Evolutionary conservation across 225 moss, liverwort and hornwort genomes (phyloP).

Genomic region (Ulota crispa): DNA sequence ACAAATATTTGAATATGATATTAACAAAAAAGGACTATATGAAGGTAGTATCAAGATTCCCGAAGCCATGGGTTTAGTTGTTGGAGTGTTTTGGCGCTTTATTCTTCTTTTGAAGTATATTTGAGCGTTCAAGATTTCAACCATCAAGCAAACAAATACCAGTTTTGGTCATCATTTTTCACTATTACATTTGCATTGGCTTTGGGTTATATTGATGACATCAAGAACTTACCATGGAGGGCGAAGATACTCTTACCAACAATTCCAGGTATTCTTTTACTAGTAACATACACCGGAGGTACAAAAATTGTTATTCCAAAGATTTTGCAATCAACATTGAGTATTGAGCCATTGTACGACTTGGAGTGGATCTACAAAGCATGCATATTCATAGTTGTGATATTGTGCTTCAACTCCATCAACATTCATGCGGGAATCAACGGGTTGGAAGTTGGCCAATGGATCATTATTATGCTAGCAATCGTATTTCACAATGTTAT

Average conservation of each 20-base stretch:
- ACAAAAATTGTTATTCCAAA: not conserved
- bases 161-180: not conserved
- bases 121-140: not conserved
- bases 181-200: not conserved
- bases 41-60: not conserved
- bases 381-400: not conserved
- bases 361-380: not conserved
- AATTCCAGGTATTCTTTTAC: not conserved
- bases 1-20: not conserved
- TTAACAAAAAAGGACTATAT: not conserved
- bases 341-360: not conserved
- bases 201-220: not conserved
- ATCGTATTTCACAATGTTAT: not conserved
- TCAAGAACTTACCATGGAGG: not conserved
- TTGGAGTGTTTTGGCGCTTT: not conserved
- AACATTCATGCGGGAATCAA: constrained; percentile 1
- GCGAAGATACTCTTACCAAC: not conserved
- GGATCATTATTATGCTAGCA: not conserved
- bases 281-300: no score
- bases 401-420: constrained; percentile 1
- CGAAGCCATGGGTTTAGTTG: not conserved
- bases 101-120: not conserved
- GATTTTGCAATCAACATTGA: not conserved
- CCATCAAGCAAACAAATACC: not conserved
- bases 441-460: constrained; percentile 8